Base-by-base conservation (phyloP, 2,329 filamentous ascomycete species). In the Eurotiales sp. region DNA sequence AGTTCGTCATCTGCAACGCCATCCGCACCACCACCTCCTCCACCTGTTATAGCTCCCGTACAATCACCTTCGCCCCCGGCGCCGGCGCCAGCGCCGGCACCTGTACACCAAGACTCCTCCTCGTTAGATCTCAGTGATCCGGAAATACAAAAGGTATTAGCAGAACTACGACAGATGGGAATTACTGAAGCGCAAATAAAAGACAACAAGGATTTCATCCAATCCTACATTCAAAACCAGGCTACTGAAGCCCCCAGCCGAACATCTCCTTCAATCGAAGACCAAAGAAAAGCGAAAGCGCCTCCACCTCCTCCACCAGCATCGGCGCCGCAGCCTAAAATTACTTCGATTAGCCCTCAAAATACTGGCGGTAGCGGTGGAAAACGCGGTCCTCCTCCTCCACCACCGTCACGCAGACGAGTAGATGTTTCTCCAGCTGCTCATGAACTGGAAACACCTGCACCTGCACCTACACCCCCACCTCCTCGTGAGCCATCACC, bases 401-500 rank as follows among this genome's bases (percentile, higher is more conserved):
- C 79, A 37, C 78, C 78, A 15, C 72, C 76, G 39, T 68, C 78
- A 49, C 73, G 76, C 58, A 61, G 66, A 41, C 69, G 67, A 17
- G 57, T 66, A 30, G 75, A 77, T 47, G 68, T 67, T 23, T 65
- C 75, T 75, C 75, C 23, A 59, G 59, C 39, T 50, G 58, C 30
- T n/a, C 50, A 50, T 43, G 58, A 61, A 62, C 84, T 60, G 70
- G 84, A 69, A 69, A 86, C 76, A 74, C 80, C 68, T 68, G 76
- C 66, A 75, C 71, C 74, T 14, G 86, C 76, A 74, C 80, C 68
- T 68, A 76, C 66, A 75, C 71, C 74, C 12, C 72, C 74, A 32
- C 82, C 87, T n/a, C 80, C 86, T 25, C 79, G 84, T 63, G 86
- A 89, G 54, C 81, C 86, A 12, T 84, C 85, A 12, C 88, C 89